Evolutionary conservation across 768 basidiomycete genomes (phyloP), one percentile per base, ranked within the genome.

Genomic region (Phaffia australis): DNA sequence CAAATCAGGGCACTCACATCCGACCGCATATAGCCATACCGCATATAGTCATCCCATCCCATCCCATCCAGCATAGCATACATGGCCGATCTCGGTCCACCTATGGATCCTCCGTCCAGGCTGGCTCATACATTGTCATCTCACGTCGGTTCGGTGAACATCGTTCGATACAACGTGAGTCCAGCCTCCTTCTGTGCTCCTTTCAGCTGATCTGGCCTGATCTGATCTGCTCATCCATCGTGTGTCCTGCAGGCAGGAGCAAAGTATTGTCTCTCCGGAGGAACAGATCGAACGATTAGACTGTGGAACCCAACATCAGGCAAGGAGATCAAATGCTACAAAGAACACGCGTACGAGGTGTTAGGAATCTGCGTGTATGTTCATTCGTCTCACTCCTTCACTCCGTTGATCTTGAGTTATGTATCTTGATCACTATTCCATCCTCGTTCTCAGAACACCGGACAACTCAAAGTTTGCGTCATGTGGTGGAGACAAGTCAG

Each of bases 401-500:
- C 57, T 55, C 49, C 8, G 21, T 23, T 55, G 58, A 14, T 42
- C 50, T 27, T 69, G 51, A 61, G 48, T 25, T 19, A 4, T 48
- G 46, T 23, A 47, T 64, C 54, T 56, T 56, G 15, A 35, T 35
- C 19, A 18, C 29, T 42, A 2, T 56, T 35, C 19, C 30, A 42
- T 47, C 23, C 15, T 29, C 51, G 11, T 32, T 21, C 62, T 21
- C 71, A 94, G 89, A 50, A 83, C 90, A 52, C 85, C 90, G 71
- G 94, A 99, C 77, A 99, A 99, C 78, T 85, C 87, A 32, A 87
- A 87, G 72, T 92, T 99, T 72, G 92, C 87, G 18, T 93, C 89
- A 3, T 89, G 87, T 27, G 94, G 94, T 42, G 94, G 94, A 7
- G 94, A 99, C 76, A 84, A 89, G 69, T 85, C 86, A 60, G 85